These are phyloP conservation scores for Clarkia xantiana DNA, from an alignment of 345 rosid species.

Conservation along the genomic window DNA sequence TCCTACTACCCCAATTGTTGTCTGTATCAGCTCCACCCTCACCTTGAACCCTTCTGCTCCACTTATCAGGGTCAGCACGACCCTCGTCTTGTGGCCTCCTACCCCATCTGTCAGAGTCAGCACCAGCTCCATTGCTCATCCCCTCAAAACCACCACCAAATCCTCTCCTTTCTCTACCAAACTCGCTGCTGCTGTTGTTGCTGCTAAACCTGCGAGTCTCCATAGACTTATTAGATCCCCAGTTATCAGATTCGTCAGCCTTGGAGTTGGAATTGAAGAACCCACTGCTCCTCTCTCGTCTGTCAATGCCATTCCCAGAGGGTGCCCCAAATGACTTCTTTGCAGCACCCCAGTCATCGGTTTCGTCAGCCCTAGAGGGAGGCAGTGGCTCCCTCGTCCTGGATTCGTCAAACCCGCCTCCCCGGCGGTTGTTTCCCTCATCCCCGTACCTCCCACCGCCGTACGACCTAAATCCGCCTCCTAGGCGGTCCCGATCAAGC, in stretches of 20 bases:
- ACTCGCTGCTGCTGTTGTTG: slow-evolving; percentile 25
- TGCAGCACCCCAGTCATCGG: slow-evolving; percentile 65
- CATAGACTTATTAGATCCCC: slow-evolving; percentile 46
- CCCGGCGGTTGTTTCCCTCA: slow-evolving; percentile 25
- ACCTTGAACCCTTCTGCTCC: slow-evolving; percentile 71
- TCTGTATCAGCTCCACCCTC: slow-evolving; percentile 36
- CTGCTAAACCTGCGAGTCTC: slow-evolving; percentile 22
- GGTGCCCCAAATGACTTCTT: slow-evolving; percentile 38
- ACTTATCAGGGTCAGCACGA: slow-evolving; percentile 32
- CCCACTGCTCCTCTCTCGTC: slow-evolving; percentile 40
- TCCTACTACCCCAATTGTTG: slow-evolving; percentile 57
- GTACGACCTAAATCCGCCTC: slow-evolving; percentile 60
- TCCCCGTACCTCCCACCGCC: slow-evolving; percentile 40
- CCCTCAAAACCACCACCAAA: slow-evolving; percentile 42
- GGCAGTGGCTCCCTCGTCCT: slow-evolving; percentile 33
- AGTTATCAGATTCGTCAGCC: slow-evolving; percentile 78
- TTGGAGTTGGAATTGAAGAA: slow-evolving; percentile 70
- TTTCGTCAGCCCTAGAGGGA: slow-evolving; percentile 86
- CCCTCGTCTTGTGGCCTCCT: slow-evolving; percentile 44
- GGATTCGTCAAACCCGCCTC: slow-evolving; percentile 23
- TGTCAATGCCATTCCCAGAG: slow-evolving; percentile 36
- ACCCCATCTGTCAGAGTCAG: slow-evolving; percentile 67
- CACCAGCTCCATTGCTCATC: slow-evolving; percentile 14
- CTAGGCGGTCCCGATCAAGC: slow-evolving; percentile 58
- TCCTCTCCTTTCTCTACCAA: slow-evolving; percentile 34